Evolutionary conservation across 345 rosid species (phyloP).

Genomic region (Populus deltoides): DNA sequence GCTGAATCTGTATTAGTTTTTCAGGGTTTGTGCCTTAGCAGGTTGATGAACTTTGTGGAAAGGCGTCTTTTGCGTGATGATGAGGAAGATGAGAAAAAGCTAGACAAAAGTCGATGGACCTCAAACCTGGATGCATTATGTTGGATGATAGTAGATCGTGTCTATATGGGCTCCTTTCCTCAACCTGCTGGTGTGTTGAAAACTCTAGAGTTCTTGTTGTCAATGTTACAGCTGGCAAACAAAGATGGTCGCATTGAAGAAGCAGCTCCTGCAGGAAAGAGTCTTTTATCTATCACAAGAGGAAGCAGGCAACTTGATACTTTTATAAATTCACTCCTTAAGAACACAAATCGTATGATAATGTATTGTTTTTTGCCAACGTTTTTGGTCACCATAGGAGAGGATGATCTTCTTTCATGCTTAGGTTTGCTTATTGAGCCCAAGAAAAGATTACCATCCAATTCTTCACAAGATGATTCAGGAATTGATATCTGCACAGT

Average conservation of each 20-base stretch:
- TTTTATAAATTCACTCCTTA: constrained; percentile 82
- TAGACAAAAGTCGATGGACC: constrained; percentile 91
- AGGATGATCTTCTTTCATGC: constrained; percentile 73
- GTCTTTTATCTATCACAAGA: constrained; percentile 81
- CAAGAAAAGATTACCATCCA: constrained; percentile 49
- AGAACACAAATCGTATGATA: constrained; percentile 87
- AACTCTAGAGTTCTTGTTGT: constrained; percentile 86
- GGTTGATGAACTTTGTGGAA: constrained; percentile 94
- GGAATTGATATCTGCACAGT: constrained; percentile 76
- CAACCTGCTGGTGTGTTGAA: constrained; percentile 74
- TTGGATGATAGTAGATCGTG: constrained; percentile 96
- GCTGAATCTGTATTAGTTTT: constrained; percentile 83
- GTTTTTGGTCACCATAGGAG: constrained; percentile 78
- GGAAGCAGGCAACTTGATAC: constrained; percentile 85
- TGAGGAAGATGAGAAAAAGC: constrained; percentile 91
- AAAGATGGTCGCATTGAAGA: constrained; percentile 97
- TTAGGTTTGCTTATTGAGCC: constrained; percentile 75
- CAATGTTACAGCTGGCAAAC: constrained; percentile 94
- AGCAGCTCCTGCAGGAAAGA: constrained; percentile 81
- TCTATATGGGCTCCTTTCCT: constrained; percentile 95
- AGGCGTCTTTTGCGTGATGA: constrained; percentile 97
- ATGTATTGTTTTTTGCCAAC: constrained; percentile 90
- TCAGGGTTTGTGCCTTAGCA: constrained; percentile 90
- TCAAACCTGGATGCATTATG: constrained; percentile 88
- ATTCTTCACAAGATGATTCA: constrained; percentile 59